Conservation (phyloP, 768 basidiomycete genomes). For the Boletus rufocinnamomeus region DNA sequence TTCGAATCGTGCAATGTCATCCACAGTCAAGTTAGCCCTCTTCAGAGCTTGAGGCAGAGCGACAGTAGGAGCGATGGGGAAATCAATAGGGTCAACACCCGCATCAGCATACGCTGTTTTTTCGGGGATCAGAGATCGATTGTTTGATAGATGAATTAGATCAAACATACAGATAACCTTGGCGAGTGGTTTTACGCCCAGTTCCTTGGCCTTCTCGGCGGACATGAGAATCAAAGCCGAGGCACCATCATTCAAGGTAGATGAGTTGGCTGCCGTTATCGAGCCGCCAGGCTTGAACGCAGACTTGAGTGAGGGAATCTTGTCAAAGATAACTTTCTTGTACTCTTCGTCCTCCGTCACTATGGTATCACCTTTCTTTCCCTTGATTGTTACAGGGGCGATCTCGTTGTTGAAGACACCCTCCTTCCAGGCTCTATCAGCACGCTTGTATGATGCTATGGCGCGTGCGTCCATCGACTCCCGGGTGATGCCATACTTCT, state of each 20-base stretch:
- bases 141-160: background rate
- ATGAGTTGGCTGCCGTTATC: slow-evolving; percentile 97
- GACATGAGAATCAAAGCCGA: slow-evolving; percentile 95
- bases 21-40: slow-evolving; percentile 76
- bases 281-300: slow-evolving; percentile 88
- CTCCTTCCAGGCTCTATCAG: slow-evolving; percentile 85
- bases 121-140: slow-evolving; percentile 8
- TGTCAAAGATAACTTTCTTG: slow-evolving; percentile 94
- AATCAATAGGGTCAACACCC: slow-evolving; percentile 95
- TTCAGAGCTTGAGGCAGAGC: slow-evolving; percentile 88
- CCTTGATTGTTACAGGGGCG: slow-evolving; percentile 86
- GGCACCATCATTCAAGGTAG: slow-evolving; percentile 93
- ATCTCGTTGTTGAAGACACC: slow-evolving; percentile 88
- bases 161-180: slow-evolving; percentile 81
- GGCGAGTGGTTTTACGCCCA: slow-evolving; percentile 91
- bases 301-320: slow-evolving; percentile 84
- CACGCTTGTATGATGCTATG: slow-evolving; percentile 92
- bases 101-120: slow-evolving; percentile 89
- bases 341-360: slow-evolving; percentile 97
- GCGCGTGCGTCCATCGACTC: slow-evolving; percentile 90
- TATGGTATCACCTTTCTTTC: slow-evolving; percentile 90
- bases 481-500: slow-evolving; percentile 79
- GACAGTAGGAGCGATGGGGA: slow-evolving; percentile 92
- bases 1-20: slow-evolving; percentile 91
- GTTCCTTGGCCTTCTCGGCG: slow-evolving; percentile 87